Evolutionary conservation across 768 basidiomycete species (phyloP), one percentile per base, ranked within the genome.

Genomic region (Lactarius evosmus): DNA sequence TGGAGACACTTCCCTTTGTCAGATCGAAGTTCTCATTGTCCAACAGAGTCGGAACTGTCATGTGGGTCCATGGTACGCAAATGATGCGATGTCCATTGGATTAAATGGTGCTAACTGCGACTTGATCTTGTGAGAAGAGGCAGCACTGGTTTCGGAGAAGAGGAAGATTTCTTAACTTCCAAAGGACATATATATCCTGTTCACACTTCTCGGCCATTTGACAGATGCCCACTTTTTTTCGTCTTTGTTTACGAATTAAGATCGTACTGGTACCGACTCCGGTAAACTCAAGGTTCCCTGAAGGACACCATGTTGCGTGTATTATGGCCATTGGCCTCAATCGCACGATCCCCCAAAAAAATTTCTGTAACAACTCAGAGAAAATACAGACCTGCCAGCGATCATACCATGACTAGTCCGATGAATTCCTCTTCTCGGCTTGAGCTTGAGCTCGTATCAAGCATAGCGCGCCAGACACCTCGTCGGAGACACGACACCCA

Each of bases 11-110:
- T 0, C 95, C 95, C 0, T 81, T 97, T 62, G 70, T 93, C 3
- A 95, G 95, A 0, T 75, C 95, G 5, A 74, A 89, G 11, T 93
- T 96, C 72, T 87, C 87, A 2, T 79, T 96, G 19, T 94, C 92
- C 0, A 95, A 96, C 72, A 81, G 92, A 7, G 83, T 96, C 29
- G 94, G 94, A 7, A 94, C 92, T 2, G 93, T 93, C 1, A 96
- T 97, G 95, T 97, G 93, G 89, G 89, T 91, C 5, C 85, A 87
- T 66, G 90, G 88, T 90, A 78, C 70, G 29, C 32, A 33, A 36
- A 33, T 25, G 22, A 55, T 17, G 5, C 11, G 8, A 25, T 1
- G 2, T 25, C 49, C 0, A 33, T 52, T 11, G 16, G 30, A 16
- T 17, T 6, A 50, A 11, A 32, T 16, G 8, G 11, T 27, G 27